Evolutionary conservation across 2,329 filamentous ascomycete genomes (phyloP), one percentile per base, ranked within the genome.

Genomic region (Aspergillus eucalypticola): DNA sequence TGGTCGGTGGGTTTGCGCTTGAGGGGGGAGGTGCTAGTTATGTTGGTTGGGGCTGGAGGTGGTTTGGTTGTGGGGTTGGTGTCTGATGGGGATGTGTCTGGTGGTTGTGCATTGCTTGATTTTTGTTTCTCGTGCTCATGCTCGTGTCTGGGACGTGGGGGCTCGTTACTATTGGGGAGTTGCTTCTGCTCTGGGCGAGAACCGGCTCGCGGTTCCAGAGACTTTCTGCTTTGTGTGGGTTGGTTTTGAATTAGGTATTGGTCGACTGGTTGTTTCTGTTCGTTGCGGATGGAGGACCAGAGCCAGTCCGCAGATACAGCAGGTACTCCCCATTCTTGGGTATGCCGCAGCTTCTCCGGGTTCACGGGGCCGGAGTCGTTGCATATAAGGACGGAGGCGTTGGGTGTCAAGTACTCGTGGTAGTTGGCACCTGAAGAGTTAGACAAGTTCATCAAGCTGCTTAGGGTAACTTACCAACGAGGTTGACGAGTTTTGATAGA

Each of bases 261-360:
- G 21, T 78, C 74, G 53, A 82, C 83, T 10, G 81, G 69, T 58
- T 83, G 78, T 67, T 77, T 79, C 56, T 79, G 73, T 29, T 84
- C 69, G 49, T 71, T 73, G 56, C 82, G 81, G 54, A 97, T 87
- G 65, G 90, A 95, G 54, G 88, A 84, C 88, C 90, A 95, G 2
- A 99, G 81, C 95, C 95, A 99, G 21, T 89, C 85, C 17, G 86
- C 85, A 7, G 84, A 84, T 10, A 98, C 90, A n/a, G 94, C 86
- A 2, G 92, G 91, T 10, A 98, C 89, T 4, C 84, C 83, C 82
- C 90, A 91, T 67, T 88, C 83, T 8, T 86, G 74, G 0, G 92
- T 92, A 70, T 91, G 88, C 48, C 89, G 86, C 17, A 95, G 79
- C 76, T 99, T 99, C 65, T 95, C 89, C 59, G 73, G 84, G 78